phyloP scores from a whole-genome alignment of 352 stramenopile genomes.

The Elongisporangium undulatum region DNA sequence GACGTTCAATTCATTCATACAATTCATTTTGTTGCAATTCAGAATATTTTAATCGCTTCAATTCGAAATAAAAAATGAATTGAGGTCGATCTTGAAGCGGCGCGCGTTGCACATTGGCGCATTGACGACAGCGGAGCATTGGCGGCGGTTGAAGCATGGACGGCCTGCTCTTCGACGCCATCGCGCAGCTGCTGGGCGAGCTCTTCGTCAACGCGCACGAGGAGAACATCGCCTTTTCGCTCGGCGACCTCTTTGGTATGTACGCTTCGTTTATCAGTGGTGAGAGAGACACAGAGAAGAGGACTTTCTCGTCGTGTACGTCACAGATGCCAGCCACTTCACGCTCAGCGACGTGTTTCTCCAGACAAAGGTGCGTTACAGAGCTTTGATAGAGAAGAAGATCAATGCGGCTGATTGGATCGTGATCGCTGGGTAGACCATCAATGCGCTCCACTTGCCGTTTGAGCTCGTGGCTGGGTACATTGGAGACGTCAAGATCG shows the following conservation, averaged over 20 bases:
- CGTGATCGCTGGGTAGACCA: slow-evolving; percentile 17
- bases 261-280: not conserved
- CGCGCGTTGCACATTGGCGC: slow-evolving; percentile 4
- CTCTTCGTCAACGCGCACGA: slow-evolving; percentile 62
- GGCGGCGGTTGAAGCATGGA: slow-evolving; percentile 2
- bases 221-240: slow-evolving; percentile 54
- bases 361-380: slow-evolving; percentile 34
- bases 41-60: not conserved
- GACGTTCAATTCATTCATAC: not conserved
- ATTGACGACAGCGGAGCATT: not conserved
- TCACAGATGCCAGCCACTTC: slow-evolving; percentile 58
- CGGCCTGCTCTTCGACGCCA: slow-evolving; percentile 47
- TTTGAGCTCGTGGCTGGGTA: slow-evolving; percentile 64
- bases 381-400: not conserved
- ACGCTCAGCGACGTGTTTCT: slow-evolving; percentile 58
- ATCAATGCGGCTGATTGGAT: not conserved
- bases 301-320: not conserved
- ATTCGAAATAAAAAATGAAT: not conserved
- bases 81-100: slow-evolving; percentile 13
- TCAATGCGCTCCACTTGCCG: slow-evolving; percentile 63
- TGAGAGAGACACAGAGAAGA: not conserved
- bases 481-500: slow-evolving; percentile 58
- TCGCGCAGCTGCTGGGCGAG: slow-evolving; percentile 54
- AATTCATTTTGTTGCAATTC: not conserved
- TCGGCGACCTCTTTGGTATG: slow-evolving; percentile 70